Conservation (phyloP, 169 alveolate species). For the Cytauxzoon felis region DNA sequence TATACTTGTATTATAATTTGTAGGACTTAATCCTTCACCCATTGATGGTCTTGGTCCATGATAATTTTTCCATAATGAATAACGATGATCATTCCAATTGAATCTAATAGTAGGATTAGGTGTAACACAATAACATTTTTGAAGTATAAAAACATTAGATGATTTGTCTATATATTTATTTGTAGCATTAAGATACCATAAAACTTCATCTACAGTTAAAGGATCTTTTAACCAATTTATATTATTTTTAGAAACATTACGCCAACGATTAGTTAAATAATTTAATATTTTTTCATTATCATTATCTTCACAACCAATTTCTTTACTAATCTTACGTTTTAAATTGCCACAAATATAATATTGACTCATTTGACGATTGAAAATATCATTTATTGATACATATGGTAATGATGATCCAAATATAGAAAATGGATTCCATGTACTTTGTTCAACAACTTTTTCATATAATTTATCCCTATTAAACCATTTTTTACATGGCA, state of each 20-base stretch:
- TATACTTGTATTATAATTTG: conserved; percentile 5
- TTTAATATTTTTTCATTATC: conserved; percentile 43
- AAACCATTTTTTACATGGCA: conserved; percentile 69
- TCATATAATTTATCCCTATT: conserved; percentile 60
- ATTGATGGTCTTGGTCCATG: conserved; percentile 57
- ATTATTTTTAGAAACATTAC: conserved; percentile 33
- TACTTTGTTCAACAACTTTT: conserved; percentile 65
- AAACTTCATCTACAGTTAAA: conserved; percentile 28
- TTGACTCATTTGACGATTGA: conserved; percentile 34
- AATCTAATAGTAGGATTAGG: conserved; percentile 54
- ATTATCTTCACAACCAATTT: background rate
- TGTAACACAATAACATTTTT: conserved; percentile 54
- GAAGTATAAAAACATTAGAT: conserved; percentile 34
- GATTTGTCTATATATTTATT: conserved; percentile 46
- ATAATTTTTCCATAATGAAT: conserved; percentile 24
- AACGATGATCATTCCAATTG: conserved; percentile 58
- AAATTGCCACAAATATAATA: background rate
- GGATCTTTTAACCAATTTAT: conserved; percentile 55
- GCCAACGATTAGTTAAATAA: conserved; percentile 64
- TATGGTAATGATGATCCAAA: conserved; percentile 78
- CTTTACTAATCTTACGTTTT: background rate
- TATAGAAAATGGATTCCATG: conserved; percentile 81
- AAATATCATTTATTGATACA: conserved; percentile 70
- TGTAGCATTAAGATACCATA: conserved; percentile 60
- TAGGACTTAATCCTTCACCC: conserved; percentile 34